A percentile compares a stretch with the other conserved stretches of the same genome.
These are phyloP conservation scores for Geosiphon pyriformis DNA, from an alignment of 192 early-diverging fungal genomes.

Conservation along the genomic window DNA sequence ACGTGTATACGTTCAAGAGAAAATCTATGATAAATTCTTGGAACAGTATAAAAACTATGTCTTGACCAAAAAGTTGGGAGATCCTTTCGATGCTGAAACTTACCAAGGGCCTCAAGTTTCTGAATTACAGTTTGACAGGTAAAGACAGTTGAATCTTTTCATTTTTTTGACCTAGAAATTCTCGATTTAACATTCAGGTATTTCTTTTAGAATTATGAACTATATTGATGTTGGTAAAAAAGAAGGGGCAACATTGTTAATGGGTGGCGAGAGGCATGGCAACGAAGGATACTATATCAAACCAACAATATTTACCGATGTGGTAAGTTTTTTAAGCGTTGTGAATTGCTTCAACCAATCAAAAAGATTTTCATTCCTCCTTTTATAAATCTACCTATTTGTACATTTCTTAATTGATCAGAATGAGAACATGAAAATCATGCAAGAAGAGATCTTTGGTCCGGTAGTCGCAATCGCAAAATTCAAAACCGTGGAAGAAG, in stretches of 20 bases:
- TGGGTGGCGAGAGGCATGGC: constrained; percentile 57
- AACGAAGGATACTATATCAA: constrained; percentile 71
- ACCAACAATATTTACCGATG: constrained; percentile 72
- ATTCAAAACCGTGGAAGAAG: constrained; percentile 72
- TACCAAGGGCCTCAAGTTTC: constrained; percentile 71
- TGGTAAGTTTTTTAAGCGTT: constrained; percentile 14
- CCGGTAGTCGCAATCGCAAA: constrained; percentile 73
- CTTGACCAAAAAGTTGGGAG: constrained; percentile 55
- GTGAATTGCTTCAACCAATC: neutral
- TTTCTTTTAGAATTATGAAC: constrained; percentile 36
- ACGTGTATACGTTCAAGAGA: constrained; percentile 69
- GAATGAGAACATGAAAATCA: constrained; percentile 45
- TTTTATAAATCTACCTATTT: neutral
- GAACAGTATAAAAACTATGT: constrained; percentile 49
- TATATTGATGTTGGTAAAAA: constrained; percentile 59
- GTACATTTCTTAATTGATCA: constrained; percentile 15
- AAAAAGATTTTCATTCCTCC: neutral
- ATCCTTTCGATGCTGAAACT: constrained; percentile 56
- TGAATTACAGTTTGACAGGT: constrained; percentile 50
- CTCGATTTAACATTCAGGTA: neutral
- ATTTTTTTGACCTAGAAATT: too few relatives aligned
- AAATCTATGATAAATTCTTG: constrained; percentile 67
- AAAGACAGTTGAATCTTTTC: too few relatives aligned
- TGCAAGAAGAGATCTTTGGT: constrained; percentile 84
- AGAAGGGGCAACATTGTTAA: constrained; percentile 49